A percentile compares a stretch with the other conserved stretches of the same genome.
These are phyloP conservation scores for Mercurialis annua DNA, from an alignment of 345 rosid genomes.

Conservation along the genomic window DNA sequence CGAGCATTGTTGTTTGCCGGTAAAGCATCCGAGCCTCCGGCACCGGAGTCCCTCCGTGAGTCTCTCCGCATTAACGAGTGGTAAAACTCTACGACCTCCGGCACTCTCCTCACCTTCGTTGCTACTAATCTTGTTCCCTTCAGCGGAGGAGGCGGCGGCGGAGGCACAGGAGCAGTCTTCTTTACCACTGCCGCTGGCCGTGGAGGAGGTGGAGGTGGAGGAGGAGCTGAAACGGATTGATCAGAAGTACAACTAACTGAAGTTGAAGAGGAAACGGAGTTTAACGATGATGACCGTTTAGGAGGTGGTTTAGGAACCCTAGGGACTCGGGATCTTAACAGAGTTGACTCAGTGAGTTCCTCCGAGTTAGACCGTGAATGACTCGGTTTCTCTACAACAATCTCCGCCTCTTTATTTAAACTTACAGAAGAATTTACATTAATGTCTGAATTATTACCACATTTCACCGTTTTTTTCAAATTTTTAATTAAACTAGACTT, in stretches of 20 bases:
- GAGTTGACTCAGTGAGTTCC: conserved; percentile 59
- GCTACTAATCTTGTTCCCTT: conserved; percentile 38
- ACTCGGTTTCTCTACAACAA: conserved; percentile 43
- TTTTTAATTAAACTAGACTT: conserved; percentile 49
- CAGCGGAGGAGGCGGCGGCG: conserved; percentile 77
- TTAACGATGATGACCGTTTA: conserved; percentile 39
- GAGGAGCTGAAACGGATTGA: conserved; percentile 18
- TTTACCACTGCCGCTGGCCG: conserved; percentile 9
- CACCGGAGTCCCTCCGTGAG: conserved; percentile 64
- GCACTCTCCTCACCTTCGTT: conserved; percentile 79
- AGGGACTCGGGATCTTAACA: conserved; percentile 68
- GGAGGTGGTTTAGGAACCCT: conserved; percentile 95
- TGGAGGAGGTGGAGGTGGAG: conserved; percentile 23
- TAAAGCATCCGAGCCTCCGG: conserved; percentile 39
- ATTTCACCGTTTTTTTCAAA: conserved; percentile 39
- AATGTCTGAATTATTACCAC: conserved; percentile 19
- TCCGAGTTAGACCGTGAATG: conserved; percentile 64
- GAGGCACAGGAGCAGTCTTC: conserved; percentile 43
- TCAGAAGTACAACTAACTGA: conserved; percentile 10
- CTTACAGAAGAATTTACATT: conserved; percentile 21
- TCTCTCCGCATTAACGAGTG: conserved; percentile 94
- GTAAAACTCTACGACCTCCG: conserved; percentile 97
- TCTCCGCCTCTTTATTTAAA: conserved; percentile 43
- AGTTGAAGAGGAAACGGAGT: conserved; percentile 22
- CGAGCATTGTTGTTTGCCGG: conserved; percentile 60